Percentiles rank a stretch among this genome's conserved stretches.
phyloP scores from a whole-genome alignment of 306 rosid species.

The Casuarina cunninghamiana region DNA sequence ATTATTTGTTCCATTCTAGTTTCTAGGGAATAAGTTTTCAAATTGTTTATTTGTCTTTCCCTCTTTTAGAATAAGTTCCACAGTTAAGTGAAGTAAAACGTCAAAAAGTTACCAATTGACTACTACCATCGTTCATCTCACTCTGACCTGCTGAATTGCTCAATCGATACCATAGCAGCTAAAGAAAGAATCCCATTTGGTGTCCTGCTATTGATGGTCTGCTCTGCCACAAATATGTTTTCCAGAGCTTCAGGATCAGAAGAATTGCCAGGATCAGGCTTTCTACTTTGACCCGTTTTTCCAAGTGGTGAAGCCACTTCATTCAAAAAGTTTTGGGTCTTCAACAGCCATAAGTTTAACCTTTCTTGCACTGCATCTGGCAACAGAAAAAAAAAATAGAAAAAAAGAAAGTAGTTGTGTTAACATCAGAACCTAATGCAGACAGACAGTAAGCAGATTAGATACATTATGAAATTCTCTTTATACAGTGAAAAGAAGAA shows the following conservation, averaged over 20 bases:
- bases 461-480: background rate
- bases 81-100: background rate
- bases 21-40: background rate
- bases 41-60: background rate
- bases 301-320: slow-evolving; percentile 78
- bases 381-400: slow-evolving; percentile 4
- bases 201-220: slow-evolving; percentile 65
- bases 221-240: slow-evolving; percentile 69
- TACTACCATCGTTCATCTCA: background rate
- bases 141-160: slow-evolving; percentile 97
- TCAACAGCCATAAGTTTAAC: slow-evolving; percentile 56
- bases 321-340: slow-evolving; percentile 75
- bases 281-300: slow-evolving; percentile 56
- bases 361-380: slow-evolving; percentile 75
- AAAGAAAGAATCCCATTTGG: slow-evolving; percentile 76
- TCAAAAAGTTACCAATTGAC: background rate
- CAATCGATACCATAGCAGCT: slow-evolving; percentile 78
- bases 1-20: background rate
- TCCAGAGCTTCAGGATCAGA: slow-evolving; percentile 54
- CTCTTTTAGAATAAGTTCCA: background rate
- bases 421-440: slow-evolving; percentile 14
- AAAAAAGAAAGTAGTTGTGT: background rate
- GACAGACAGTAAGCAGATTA: background rate
- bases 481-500: background rate
- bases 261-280: slow-evolving; percentile 48